These are phyloP conservation scores for Colletotrichum agaves DNA, from an alignment of 2,329 filamentous ascomycete species.

Conservation along the genomic window DNA sequence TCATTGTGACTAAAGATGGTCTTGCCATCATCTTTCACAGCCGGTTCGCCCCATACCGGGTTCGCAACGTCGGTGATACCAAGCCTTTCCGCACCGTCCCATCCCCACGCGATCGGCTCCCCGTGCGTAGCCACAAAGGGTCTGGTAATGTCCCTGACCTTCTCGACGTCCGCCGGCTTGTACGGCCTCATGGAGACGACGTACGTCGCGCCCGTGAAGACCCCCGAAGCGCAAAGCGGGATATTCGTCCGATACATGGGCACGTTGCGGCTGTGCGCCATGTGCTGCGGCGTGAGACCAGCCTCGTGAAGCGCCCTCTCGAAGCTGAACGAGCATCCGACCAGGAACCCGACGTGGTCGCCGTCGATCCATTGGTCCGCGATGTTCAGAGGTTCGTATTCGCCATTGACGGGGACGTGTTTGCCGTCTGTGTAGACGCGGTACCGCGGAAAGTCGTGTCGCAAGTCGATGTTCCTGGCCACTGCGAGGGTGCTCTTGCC, in stretches of 20 bases:
- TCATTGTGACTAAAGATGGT: constrained; percentile 43
- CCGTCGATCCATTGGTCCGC: constrained; percentile 60
- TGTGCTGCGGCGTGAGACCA: constrained; percentile 63
- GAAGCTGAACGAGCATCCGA: constrained; percentile 74
- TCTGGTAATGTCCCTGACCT: constrained; percentile 65
- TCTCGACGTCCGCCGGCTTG: constrained; percentile 57
- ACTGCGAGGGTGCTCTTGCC: constrained; percentile 41
- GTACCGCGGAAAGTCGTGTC: constrained; percentile 67
- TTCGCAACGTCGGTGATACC: constrained; percentile 64
- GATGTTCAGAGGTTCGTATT: constrained; percentile 51
- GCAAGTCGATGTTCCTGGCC: constrained; percentile 61
- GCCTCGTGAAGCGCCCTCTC: constrained; percentile 64
- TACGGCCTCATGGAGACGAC: constrained; percentile 75
- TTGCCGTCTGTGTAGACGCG: constrained; percentile 65
- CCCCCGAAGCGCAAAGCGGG: constrained; percentile 65
- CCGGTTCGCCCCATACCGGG: constrained; percentile 68
- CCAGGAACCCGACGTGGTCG: constrained; percentile 70
- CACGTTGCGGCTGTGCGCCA: constrained; percentile 59
- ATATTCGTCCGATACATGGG: constrained; percentile 71
- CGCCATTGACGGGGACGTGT: constrained; percentile 44
- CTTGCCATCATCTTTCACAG: constrained; percentile 52
- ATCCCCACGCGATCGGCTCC: constrained; percentile 73
- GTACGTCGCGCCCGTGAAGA: constrained; percentile 64
- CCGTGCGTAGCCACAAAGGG: constrained; percentile 68
- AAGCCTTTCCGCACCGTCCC: constrained; percentile 62